Base-by-base conservation (phyloP, 495 filamentous ascomycete species). In the Aspergillus hancockii region DNA sequence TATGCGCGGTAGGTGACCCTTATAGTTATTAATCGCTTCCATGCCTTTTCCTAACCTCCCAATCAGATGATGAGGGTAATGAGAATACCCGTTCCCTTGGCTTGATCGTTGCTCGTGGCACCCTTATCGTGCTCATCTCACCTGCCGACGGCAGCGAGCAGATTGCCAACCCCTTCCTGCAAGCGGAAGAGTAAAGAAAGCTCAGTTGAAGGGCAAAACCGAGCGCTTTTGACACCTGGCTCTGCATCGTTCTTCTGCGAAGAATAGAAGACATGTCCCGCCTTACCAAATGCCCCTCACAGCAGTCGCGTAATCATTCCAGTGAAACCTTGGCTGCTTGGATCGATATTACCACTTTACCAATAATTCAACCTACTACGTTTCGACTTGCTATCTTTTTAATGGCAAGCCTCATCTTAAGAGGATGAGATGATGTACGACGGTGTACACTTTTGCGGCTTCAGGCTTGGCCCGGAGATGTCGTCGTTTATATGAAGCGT, bases 61-160 rank as follows among this genome's bases (percentile, higher is more conserved):
- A 21, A 53, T 47, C 54, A 79, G 94, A 98, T 69, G 94, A 97
- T 57, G 90, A 96, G 67, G 92, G 92, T 62, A 96, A 96, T 73
- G 86, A 88, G 69, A 86, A 85, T 46, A 89, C 89, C 3, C 86
- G 94, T 50, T 83, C 89, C 19, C 87, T 98, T 8, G 94, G 94
- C 18, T 81, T 98, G 54, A 87, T 97, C 18, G 93, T 98, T 18
- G 94, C 90, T 34, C 85, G 94, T 57, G 95, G 95, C 41, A 97
- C 95, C 8, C 77, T 98, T 31, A 84, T 98, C 45, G 92, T 96
- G 21, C 80, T 95, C 32, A 92, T 98, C 69, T 94, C 90, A 49
- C 94, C 94, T 2, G 81, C 93, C 28, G 92, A 98, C 67, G 95
- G 95, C 36, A 96, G 91, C 71, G 91, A 97, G 72, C 88, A 93